Base-by-base conservation (phyloP, 352 stramenopile genomes). In the Pythium sp. region DNA sequence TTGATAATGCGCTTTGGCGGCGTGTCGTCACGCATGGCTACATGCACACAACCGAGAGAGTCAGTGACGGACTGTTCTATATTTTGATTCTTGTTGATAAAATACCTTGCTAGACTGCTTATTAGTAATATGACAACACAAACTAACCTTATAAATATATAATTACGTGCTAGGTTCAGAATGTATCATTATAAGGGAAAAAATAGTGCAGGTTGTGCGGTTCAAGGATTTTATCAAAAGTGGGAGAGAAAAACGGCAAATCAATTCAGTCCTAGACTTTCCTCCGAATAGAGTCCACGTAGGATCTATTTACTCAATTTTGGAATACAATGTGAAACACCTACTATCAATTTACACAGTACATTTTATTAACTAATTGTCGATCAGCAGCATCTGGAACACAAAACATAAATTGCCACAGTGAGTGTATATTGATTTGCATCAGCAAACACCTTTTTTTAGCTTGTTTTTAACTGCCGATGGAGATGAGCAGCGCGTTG, bases 211-310 rank as follows among this genome's bases (percentile, higher is more conserved):
- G 15, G 43, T 51, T 51, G 5, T 49, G 43, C 22, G 43, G 43
- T 18, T 7, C 22, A 8, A 51, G 18, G 6, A 9, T 51, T 51
- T 51, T 51, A 2, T 11, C 3, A 7, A 22, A 28, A 58, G 14
- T 58, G 53, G 55, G 28, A 60, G 55, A 46, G 55, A 9, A 60
- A 60, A 7, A 7, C 26, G 5, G 20, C 15, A 58, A 60, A 60
- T 60, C 55, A 22, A 60, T 60, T 60, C 55, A 60, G 55, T 14
- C 22, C 26, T 18, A 12, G n/a, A 4, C 3, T 18, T 14, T 43
- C 18, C 28, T 46, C 55, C 9, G 18, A 60, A 28, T 41, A 28
- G 24, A 20, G 6, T 6, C 6, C 8, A 4, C n/a, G 20, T 9
- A 28, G 2, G 2, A 41, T 24, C 28, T 18, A n/a, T 60, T 60